Base-by-base conservation (phyloP, 2,329 filamentous ascomycete species). In the Aspergillus pseudoglaucus region DNA sequence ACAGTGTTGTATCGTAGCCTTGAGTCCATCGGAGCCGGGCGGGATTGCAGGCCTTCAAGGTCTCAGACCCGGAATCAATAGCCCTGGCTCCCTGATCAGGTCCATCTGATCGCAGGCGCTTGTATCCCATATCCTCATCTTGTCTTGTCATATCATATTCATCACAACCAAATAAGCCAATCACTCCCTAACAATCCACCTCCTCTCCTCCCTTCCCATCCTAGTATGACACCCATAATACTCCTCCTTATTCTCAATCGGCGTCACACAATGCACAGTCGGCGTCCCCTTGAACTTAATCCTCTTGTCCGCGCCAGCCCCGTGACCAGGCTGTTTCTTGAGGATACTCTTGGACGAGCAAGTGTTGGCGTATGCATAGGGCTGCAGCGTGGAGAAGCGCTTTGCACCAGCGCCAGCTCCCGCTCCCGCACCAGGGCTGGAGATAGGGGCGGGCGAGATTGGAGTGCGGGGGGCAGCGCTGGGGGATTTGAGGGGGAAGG, bases 151-250 rank as follows among this genome's bases (percentile, higher is more conserved):
- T 41, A 10, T 12, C 7, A n/a, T 12, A 14, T 4, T 7, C 25
- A 27, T 27, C 25, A 15, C 25, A 6, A 18, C n/a, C 17, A 15
- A 12, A 15, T 25, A 7, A 35, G 15, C n/a, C 5, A 20, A 47
- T 67, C 62, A 68, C 55, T 69, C 64, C 43, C 66, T 63, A 4
- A 64, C 59, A 35, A 55, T 61, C 73, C 73, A 76, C 55, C 73
- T 63, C 56, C 72, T 62, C 53, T 75, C 73, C 35, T 76, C 73
- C 45, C 62, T 64, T 32, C 66, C 66, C 59, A 75, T 64, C 59
- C 73, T 75, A 37, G 58, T 64, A 52, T 74, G 69, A n/a, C 59
- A 64, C 42, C 73, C 73, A 44, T 76, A 75, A 52, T 75, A 75
- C 45, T 75, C 74, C 15, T 74, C 69, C 4, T 67, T 64, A 15